phyloP scores from a whole-genome alignment of 1,284 basidiomycete genomes.

The Malassezia caprae region DNA sequence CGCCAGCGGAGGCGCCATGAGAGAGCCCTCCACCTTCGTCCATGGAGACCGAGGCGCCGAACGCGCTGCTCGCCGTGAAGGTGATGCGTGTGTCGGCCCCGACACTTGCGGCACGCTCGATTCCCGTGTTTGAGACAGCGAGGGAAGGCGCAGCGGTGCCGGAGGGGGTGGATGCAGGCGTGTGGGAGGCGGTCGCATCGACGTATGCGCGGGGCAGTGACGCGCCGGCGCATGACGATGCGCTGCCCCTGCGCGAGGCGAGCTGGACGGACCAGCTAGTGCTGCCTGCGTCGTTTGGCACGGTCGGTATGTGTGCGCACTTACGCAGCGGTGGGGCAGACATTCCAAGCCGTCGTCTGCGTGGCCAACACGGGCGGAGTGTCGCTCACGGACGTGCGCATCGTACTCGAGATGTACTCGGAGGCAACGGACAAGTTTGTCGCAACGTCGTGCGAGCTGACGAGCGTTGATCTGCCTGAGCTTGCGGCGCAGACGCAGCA shows the following conservation, averaged over 20 bases:
- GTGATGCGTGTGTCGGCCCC: constrained; percentile 16
- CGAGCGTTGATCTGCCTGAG: background rate
- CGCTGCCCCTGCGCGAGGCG: background rate
- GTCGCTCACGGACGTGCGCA: background rate
- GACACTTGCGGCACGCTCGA: background rate
- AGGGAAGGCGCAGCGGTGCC: background rate
- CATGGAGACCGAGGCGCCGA: constrained; percentile 3
- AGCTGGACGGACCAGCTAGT: constrained; percentile 4
- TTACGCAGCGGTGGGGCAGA: constrained; percentile 9
- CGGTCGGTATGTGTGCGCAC: constrained; percentile 3
- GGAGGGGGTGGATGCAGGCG: background rate
- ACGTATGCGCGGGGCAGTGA: constrained; percentile 2
- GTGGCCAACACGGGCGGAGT: constrained; percentile 2
- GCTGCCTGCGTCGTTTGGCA: constrained; percentile 12
- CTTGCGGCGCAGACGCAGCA: constrained; percentile 4
- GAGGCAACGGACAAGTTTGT: background rate
- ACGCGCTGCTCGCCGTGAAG: constrained; percentile 10
- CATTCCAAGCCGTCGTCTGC: constrained; percentile 10
- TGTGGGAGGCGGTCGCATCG: constrained; percentile 1
- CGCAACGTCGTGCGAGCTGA: background rate
- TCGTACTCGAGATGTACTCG: constrained; percentile 5
- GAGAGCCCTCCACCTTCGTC: background rate
- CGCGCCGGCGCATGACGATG: background rate
- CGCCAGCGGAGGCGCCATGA: background rate
- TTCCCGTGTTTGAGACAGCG: constrained; percentile 7